Percentiles rank a stretch among this genome's conserved stretches.
Conservation (phyloP, 169 alveolate species). For the Amoebophrya sp. region DNA sequence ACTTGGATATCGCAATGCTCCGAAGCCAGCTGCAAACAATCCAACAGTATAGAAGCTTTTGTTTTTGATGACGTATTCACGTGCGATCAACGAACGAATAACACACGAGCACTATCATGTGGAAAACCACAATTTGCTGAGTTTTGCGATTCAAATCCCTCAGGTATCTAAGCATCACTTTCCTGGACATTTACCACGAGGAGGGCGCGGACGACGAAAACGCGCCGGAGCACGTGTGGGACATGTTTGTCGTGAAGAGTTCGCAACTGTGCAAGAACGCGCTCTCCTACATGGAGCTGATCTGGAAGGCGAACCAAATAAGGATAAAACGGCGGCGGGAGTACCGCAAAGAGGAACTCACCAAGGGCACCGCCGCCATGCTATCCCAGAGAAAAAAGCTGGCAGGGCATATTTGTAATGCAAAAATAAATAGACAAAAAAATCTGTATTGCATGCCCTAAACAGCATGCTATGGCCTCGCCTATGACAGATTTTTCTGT, state of each 20-base stretch:
- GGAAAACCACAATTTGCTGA: no score
- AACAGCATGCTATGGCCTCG: no score
- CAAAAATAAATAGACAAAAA: no score
- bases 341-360: not conserved
- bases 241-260: not conserved
- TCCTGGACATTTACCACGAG: not conserved
- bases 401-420: no score
- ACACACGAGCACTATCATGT: no score
- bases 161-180: not conserved
- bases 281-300: not conserved
- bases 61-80: no score
- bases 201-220: not conserved
- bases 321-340: not conserved
- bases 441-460: no score
- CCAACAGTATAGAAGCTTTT: not conserved
- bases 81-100: no score
- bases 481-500: no score
- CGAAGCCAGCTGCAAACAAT: not conserved
- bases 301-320: not conserved
- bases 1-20: not conserved
- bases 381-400: no score
- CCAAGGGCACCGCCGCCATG: constrained; percentile 16
- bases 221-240: not conserved
- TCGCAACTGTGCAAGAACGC: constrained; percentile 30
- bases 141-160: no score